Conservation (phyloP, 140 eudicot genomes). For the Oenanthe javanica region DNA sequence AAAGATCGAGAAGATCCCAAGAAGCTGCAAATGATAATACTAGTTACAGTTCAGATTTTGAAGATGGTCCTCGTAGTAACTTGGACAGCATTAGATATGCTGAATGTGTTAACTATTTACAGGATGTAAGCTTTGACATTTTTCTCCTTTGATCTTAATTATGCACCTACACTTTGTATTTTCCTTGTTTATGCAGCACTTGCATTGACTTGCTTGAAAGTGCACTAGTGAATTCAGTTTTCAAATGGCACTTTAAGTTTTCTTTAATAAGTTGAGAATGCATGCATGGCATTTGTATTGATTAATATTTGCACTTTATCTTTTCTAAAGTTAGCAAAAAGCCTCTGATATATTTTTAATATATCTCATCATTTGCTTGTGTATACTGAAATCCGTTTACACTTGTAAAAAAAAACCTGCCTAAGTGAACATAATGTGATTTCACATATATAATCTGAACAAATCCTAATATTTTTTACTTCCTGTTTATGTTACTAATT, state of each 20-base stretch:
- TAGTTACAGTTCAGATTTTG: conserved; percentile 33
- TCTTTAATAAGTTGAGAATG: not conserved
- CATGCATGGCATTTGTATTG: not conserved
- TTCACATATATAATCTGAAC: not conserved
- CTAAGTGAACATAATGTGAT: not conserved
- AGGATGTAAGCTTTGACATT: conserved; percentile 50
- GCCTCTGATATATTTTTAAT: not conserved
- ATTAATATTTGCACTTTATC: not conserved
- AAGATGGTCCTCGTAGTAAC: conserved; percentile 92
- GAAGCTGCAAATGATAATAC: conserved; percentile 52
- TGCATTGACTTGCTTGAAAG: not conserved
- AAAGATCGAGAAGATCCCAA: conserved; percentile 67
- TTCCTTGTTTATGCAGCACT: not conserved
- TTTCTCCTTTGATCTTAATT: conserved; percentile 1
- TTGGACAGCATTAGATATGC: conserved; percentile 74
- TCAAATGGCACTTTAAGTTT: not conserved
- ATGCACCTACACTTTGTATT: not conserved
- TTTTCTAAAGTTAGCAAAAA: not conserved
- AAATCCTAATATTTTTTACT: not conserved
- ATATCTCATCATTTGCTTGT: not conserved
- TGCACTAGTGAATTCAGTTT: conserved; percentile 4
- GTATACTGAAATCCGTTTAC: not conserved
- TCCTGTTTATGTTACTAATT: not conserved
- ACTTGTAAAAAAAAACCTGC: not conserved
- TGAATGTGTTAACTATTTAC: conserved; percentile 82